Evolutionary conservation across 495 filamentous ascomycete species (phyloP).

Genomic region (Neurospora sp.): DNA sequence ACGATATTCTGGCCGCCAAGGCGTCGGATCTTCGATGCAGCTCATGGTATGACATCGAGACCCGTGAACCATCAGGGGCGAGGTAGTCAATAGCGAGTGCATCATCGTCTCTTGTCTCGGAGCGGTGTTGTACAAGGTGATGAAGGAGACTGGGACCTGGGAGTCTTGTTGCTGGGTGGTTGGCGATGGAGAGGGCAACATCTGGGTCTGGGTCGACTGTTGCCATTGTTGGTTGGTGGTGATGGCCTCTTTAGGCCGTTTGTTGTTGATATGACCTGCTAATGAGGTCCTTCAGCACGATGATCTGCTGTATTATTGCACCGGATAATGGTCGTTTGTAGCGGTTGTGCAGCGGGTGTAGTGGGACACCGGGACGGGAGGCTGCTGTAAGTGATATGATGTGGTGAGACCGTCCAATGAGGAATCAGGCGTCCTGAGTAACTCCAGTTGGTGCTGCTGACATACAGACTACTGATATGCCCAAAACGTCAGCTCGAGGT

Average conservation of each 20-base stretch:
- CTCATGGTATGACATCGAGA: conserved; percentile 43
- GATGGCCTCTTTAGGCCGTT: not conserved
- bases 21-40: conserved; percentile 47
- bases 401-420: not conserved
- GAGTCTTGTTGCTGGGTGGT: conserved; percentile 41
- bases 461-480: not conserved
- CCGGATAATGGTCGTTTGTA: not conserved
- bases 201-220: not conserved
- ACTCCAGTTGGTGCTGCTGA: not conserved
- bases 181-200: conserved; percentile 45
- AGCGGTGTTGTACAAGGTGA: conserved; percentile 35
- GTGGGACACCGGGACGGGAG: not conserved
- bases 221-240: not conserved
- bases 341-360: not conserved
- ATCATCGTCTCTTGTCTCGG: not conserved
- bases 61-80: conserved; percentile 29
- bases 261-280: not conserved
- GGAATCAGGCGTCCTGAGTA: not conserved
- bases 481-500: not conserved
- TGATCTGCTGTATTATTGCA: not conserved
- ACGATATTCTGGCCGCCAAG: conserved; percentile 40
- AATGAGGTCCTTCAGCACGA: not conserved
- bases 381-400: not conserved
- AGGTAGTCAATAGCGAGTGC: conserved; percentile 46
- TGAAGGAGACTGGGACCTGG: conserved; percentile 55